phyloP scores from a whole-genome alignment of 805 yeast species.

The Nakazawaea populi region DNA sequence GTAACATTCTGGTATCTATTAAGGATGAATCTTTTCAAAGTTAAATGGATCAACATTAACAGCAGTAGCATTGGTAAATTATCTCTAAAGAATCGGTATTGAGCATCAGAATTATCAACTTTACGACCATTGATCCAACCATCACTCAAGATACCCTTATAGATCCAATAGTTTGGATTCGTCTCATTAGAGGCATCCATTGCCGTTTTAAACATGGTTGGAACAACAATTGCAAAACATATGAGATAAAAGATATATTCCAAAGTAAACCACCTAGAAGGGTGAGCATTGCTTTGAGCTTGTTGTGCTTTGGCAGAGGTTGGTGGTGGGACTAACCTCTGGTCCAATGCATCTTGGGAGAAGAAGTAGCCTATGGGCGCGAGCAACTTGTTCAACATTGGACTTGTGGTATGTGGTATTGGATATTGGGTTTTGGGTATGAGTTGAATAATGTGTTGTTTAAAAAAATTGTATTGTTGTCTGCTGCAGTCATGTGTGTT shows the following conservation, averaged over 20 bases:
- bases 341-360: constrained; percentile 46
- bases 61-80: constrained; percentile 61
- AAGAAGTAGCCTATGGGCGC: constrained; percentile 27
- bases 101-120: constrained; percentile 90
- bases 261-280: constrained; percentile 64
- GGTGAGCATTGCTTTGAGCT: constrained; percentile 24
- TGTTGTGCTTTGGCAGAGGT: constrained; percentile 26
- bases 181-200: constrained; percentile 71
- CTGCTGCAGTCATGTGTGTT: no score
- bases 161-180: constrained; percentile 67
- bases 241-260: constrained; percentile 70
- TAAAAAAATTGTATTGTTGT: no score
- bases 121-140: constrained; percentile 92
- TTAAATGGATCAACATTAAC: constrained; percentile 49
- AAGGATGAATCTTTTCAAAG: constrained; percentile 36
- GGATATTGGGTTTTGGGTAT: neutral
- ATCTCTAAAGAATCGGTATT: constrained; percentile 82
- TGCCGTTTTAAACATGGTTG: constrained; percentile 77
- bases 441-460: neutral
- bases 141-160: constrained; percentile 51
- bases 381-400: neutral
- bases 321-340: constrained; percentile 38
- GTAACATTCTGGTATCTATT: constrained; percentile 25
- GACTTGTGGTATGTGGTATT: neutral
- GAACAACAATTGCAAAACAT: constrained; percentile 65